These are phyloP conservation scores for Ephemerocybe angulata DNA, from an alignment of 768 basidiomycete species.

Conservation along the genomic window DNA sequence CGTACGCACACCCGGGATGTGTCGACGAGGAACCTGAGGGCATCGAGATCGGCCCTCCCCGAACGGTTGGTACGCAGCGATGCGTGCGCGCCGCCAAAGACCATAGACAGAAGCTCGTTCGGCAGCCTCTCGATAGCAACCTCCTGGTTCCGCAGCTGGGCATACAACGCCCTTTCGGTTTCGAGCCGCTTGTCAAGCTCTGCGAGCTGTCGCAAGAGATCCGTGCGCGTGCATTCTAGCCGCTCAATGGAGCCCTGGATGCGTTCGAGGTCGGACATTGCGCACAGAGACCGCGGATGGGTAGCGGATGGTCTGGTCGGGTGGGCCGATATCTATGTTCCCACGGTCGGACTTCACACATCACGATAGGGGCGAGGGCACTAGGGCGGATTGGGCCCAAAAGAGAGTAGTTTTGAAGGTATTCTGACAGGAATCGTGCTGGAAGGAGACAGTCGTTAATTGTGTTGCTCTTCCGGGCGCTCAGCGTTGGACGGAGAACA, in stretches of 20 bases:
- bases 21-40: conserved; percentile 30
- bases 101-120: conserved; percentile 35
- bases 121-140: conserved; percentile 35
- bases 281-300: too few relatives aligned
- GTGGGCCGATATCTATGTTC: too few relatives aligned
- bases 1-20: conserved; percentile 43
- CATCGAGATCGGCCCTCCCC: background rate
- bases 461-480: too few relatives aligned
- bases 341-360: too few relatives aligned
- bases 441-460: too few relatives aligned
- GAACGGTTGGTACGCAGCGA: conserved; percentile 10
- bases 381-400: too few relatives aligned
- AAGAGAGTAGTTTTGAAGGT: too few relatives aligned
- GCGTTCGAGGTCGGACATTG: conserved; percentile 28
- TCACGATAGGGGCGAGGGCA: too few relatives aligned
- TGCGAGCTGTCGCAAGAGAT: conserved; percentile 33
- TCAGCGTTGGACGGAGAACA: background rate
- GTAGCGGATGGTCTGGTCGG: too few relatives aligned
- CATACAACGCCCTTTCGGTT: conserved; percentile 28
- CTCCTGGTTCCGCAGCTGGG: conserved; percentile 31
- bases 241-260: conserved; percentile 16
- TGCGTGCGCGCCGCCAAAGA: conserved; percentile 35
- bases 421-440: too few relatives aligned
- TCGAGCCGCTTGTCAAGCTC: conserved; percentile 30
- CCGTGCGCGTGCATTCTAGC: conserved; percentile 25